Conservation (phyloP, 129 eudicot genomes). For the Calendula officinalis region DNA sequence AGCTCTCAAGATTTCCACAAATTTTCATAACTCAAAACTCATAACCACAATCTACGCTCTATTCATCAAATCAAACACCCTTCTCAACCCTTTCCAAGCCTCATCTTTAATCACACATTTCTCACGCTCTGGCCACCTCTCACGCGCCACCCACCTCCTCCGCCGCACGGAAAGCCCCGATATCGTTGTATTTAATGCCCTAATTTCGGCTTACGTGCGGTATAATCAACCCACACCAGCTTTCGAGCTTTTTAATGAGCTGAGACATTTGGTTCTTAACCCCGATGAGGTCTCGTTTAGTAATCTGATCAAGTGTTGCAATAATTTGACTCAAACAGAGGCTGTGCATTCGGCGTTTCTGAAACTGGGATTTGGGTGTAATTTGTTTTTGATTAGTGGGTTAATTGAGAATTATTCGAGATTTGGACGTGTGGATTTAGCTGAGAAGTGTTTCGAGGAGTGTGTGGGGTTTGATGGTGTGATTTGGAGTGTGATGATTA, state of each 20-base stretch:
- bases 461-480: slow-evolving; percentile 42
- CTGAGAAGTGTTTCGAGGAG: slow-evolving; percentile 47
- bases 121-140: slow-evolving; percentile 31
- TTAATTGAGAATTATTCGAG: slow-evolving; percentile 37
- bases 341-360: slow-evolving; percentile 29
- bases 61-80: slow-evolving; percentile 39
- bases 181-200: slow-evolving; percentile 35
- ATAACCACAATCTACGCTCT: slow-evolving; percentile 33
- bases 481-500: slow-evolving; percentile 53
- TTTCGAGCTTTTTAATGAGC: slow-evolving; percentile 32
- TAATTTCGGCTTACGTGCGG: slow-evolving; percentile 38
- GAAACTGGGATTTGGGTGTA: slow-evolving; percentile 36
- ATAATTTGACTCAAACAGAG: slow-evolving; percentile 17
- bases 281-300: slow-evolving; percentile 40
- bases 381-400: slow-evolving; percentile 48
- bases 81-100: slow-evolving; percentile 35
- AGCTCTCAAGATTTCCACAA: slow-evolving; percentile 35
- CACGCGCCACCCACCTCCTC: slow-evolving; percentile 35
- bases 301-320: slow-evolving; percentile 40
- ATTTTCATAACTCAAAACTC: slow-evolving; percentile 18
- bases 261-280: slow-evolving; percentile 20
- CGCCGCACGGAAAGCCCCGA: slow-evolving; percentile 35
- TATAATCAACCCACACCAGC: slow-evolving; percentile 21
- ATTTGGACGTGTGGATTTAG: slow-evolving; percentile 32
- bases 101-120: slow-evolving; percentile 47